These are phyloP conservation scores for Mollisia scopiformis DNA, from an alignment of 2,329 filamentous ascomycete genomes.

Conservation along the genomic window DNA sequence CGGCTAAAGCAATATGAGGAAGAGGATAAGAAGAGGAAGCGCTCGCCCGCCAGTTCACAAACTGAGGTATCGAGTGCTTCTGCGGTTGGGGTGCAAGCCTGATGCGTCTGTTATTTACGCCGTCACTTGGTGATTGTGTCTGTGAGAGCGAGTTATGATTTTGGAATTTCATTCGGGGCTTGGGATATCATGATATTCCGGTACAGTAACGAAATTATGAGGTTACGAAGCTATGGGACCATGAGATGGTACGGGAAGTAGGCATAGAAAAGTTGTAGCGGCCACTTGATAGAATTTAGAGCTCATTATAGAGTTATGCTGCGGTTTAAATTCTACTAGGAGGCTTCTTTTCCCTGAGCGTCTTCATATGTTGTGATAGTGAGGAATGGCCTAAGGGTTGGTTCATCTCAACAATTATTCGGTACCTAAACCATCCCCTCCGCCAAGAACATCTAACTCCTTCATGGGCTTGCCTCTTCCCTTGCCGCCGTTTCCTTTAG, in stretches of 20 bases:
- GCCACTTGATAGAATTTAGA: no score
- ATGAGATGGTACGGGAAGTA: not conserved
- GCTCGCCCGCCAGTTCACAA: not conserved
- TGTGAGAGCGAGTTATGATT: not conserved
- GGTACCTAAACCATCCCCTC: not conserved
- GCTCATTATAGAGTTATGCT: no score
- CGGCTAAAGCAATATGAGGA: constrained; percentile 21
- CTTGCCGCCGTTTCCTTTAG: not conserved
- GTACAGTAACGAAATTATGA: not conserved
- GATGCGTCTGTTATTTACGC: not conserved
- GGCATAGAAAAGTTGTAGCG: not conserved
- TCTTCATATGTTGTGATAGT: no score
- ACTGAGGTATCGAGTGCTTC: not conserved
- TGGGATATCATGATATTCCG: not conserved
- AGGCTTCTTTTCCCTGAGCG: no score
- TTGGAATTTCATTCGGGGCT: no score
- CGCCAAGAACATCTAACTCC: not conserved
- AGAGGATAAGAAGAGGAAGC: constrained; percentile 26
- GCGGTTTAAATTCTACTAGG: no score
- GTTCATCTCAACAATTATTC: not conserved
- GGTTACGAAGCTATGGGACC: not conserved
- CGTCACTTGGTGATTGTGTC: not conserved
- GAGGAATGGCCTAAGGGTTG: not conserved
- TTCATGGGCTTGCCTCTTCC: not conserved
- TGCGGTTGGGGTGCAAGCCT: not conserved